Base-by-base conservation (phyloP, 257 asterid species). In the Handroanthus guayacan region DNA sequence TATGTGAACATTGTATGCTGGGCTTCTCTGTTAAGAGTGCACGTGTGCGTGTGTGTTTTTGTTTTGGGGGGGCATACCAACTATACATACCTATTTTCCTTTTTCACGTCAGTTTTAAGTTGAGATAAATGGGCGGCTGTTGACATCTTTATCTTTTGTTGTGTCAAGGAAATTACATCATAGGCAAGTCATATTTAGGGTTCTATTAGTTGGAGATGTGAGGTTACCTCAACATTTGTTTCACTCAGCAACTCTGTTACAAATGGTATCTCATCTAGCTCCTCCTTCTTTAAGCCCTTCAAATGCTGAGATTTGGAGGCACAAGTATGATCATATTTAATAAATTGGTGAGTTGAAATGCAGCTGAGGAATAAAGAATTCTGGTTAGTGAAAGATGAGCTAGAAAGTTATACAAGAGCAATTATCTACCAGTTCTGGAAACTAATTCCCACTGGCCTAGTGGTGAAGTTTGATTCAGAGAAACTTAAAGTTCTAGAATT, bases 221-320 rank as follows among this genome's bases (percentile, higher is more conserved):
- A 66, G 61, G 64, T 79, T 86, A 92, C 98, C 98, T 90, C 96
- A 10, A 73, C 65, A 61, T 81, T 82, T 43, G 93, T 62, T 83
- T 94, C 96, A 31, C 75, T 85, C 62, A 92, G 78, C 58, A 89
- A 67, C 55, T 92, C 98, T 25, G 84, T 65, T 76, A 80, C 82
- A 67, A 86, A 84, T 67, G 94, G 91, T 80, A 95, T 86, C 89
- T 92, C 96, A 65, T 88, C 91, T 76, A 88, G 85, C 91, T 82
- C 89, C 75, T 88, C 90, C 82, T 79, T 91, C 72, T 83, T 82
- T 64, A 88, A 60, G 76, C 68, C 88, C 79, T 81, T 89, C 86
- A 94, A 77, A 81, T 88, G 84, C 99, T 94, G 93, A 81, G 69
- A 76, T 66, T 62, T 66, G 64, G 31, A 79, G 62, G 71, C 72